Evolutionary conservation across 129 eudicot species (phyloP), one percentile per base, ranked within the genome.

Genomic region (Ambrosia artemisiifolia): DNA sequence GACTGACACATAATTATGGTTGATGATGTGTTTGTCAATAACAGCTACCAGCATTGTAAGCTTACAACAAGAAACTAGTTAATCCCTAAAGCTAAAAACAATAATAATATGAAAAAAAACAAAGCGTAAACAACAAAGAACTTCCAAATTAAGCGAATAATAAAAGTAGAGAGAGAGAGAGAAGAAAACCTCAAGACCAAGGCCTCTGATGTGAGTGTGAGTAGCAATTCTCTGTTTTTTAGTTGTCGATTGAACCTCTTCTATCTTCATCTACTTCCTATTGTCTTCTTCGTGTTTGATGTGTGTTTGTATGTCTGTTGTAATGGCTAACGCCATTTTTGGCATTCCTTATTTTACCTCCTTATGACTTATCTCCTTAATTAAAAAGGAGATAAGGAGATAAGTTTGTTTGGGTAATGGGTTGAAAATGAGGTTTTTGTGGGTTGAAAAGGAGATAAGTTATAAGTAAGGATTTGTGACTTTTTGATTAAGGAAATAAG

Each of bases 131-230:
- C n/a, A n/a, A n/a, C n/a, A n/a, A n/a, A n/a, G n/a, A n/a, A n/a
- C n/a, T n/a, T n/a, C 84, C 80, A 63, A 74, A 63, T 3, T 74
- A 70, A 70, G 6, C 9, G 14, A 34, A 43, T 4, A 6, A n/a
- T n/a, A n/a, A n/a, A 63, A 43, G n/a, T n/a, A 33, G 16, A 12
- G 13, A 33, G 2, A 63, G 40, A 14, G 28, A 7, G 16, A 1
- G 55, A 9, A 62, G 6, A 51, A 4, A 80, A 91, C 99, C 87
- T 95, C 91, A 57, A 95, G 97, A 44, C 99, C 99, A 76, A 95
- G 96, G 79, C 97, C 99, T 88, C 91, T 95, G 79, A 95, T 95
- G 76, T 95, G 99, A 66, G 99, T 95, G 61, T 95, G 99, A 35
- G 97, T 95, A 18, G 99, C 99, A 28, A 95, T 85, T 6, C 99